Evolutionary conservation across 768 basidiomycete species (phyloP), one percentile per base, ranked within the genome.

Genomic region (Tricholoma sp.): DNA sequence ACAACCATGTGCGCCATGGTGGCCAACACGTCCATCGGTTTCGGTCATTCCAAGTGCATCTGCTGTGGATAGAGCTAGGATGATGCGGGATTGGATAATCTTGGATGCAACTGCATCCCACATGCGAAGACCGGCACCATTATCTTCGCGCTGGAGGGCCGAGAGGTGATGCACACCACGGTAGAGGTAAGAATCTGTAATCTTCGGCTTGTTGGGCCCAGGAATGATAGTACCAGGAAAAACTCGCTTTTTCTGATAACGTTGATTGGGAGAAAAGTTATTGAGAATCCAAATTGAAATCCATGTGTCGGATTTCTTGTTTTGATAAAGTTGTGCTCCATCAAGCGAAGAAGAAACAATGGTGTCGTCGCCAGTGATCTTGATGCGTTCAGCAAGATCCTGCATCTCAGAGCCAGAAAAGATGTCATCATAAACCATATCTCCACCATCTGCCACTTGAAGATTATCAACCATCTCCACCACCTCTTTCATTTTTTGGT

Each of bases 261-360:
- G 62, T 0, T 45, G 12, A 8, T 66, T 55, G 0, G 71, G 72
- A 7, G 55, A 32, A 9, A 65, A 63, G 53, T 76, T 64, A 4
- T 66, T 41, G 9, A 79, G 59, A 5, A 77, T 55, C 76, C 77
- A 79, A 7, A 79, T 72, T 24, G 56, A 67, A 3, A 79, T 75
- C 77, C 75, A 77, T 19, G 66, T 70, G 50, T 79, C 75, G 0
- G 77, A 80, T 29, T 63, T 56, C 60, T 79, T 79, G 57, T 67
- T 67, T n/a, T 60, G 61, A 54, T 77, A 79, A 0, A 80, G 69
- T 57, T 80, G 77, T 0, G 74, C 74, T 7, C 79, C 73, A 59
- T 79, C 76, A 0, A 75, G 57, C 0, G 74, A 74, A 9, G 75
- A 57, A 41, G 70, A 57, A 0, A 80, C 58, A 0, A 75, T 55